Conservation (phyloP, 176 grass and related monocot genomes). For the Avena insularis region DNA sequence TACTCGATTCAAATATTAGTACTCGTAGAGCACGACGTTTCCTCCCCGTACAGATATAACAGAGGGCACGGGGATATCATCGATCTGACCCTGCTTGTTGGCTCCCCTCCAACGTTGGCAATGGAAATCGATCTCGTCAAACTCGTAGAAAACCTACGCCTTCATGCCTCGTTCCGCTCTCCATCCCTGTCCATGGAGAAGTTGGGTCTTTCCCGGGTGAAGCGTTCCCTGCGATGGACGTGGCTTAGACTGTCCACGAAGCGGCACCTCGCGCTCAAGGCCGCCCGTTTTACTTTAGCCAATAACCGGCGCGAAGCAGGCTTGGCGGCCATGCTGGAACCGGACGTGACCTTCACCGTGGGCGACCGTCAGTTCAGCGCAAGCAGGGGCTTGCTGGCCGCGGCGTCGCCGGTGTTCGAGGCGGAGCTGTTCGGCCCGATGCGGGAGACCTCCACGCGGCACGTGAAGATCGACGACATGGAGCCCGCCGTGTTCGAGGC, state of each 20-base stretch:
- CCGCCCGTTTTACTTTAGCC: not conserved
- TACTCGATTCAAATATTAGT: too few relatives aligned
- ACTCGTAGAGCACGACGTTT: too few relatives aligned
- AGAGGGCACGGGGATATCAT: too few relatives aligned
- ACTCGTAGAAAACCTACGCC: not conserved
- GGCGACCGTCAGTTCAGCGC: slow-evolving; percentile 1
- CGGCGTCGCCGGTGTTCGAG: not conserved
- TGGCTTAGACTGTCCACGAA: not conserved
- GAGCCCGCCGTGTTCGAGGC: slow-evolving; percentile 16
- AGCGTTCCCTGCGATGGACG: not conserved
- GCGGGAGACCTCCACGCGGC: not conserved
- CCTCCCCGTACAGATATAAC: too few relatives aligned
- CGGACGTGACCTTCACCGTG: not conserved
- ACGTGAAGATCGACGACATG: slow-evolving; percentile 24
- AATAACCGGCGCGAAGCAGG: not conserved
- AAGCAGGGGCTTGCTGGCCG: not conserved
- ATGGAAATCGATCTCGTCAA: not conserved
- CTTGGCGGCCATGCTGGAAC: not conserved
- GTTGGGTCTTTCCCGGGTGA: not conserved
- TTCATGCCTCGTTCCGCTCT: too few relatives aligned
- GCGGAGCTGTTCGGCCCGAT: slow-evolving; percentile 34
- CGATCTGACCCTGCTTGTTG: too few relatives aligned
- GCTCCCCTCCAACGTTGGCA: not conserved
- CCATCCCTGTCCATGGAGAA: not conserved
- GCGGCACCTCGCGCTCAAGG: not conserved